Evolutionary conservation across 2,329 filamentous ascomycete species (phyloP), one percentile per base, ranked within the genome.

Genomic region (Polychaeton citri): DNA sequence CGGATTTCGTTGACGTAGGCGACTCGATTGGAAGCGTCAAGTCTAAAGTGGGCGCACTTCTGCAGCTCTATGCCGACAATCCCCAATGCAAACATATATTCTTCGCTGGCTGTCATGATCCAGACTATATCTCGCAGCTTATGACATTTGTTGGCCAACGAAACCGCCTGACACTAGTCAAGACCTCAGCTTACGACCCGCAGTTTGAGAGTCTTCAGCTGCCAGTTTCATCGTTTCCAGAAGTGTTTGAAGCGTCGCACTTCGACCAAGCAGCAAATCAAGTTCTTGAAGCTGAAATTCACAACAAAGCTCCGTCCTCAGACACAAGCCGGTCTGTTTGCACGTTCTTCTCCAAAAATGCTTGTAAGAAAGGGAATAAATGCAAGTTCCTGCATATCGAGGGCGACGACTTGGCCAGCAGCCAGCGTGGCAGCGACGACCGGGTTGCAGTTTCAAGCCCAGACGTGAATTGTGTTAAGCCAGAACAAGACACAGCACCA

Each of bases 61-160:
- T 64, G 49, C 58, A 62, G 4, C 58, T 76, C 2, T 75, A 73
- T 41, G 66, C 63, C 21, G 68, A 75, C 32, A 73, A 72, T 44
- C 57, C 63, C 3, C 71, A 76, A 47, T 80, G 76, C 58, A 73
- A 71, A 44, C 74, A 77, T 49, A 74, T 80, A 21, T 72, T 71
- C 47, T 72, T 76, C 38, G 76, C 72, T 4, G 73, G 68, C 26
- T 79, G 74, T 46, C 73, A 78, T 44, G 71, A 79, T 44, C 61
- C 61, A 17, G 67, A 68, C 34, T 76, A 78, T 48, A 55, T 75
- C 32, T 65, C 69, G 6, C 63, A 75, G 33, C 57, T 79, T 18
- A 68, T 63, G 4, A 68, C 69, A 6, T 69, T 71, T 45, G 58
- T 57, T 30, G 66, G 65, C 30, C 61, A 64, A 38, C 52, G 55